Base-by-base conservation (phyloP, 768 basidiomycete genomes). In the Naganishia vaughanmartiniae region DNA sequence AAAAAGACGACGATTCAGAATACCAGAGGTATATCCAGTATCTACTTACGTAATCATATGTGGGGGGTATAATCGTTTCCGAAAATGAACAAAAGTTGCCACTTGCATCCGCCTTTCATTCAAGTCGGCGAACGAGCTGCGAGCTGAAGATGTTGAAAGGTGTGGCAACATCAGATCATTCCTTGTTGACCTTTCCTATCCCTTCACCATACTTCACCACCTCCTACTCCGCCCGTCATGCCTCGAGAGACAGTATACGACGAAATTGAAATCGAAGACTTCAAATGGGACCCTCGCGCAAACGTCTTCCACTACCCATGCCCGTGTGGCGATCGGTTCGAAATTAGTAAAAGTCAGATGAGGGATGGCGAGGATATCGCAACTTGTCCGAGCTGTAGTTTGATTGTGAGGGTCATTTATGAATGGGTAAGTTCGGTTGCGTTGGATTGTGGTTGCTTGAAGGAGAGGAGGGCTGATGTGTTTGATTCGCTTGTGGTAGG, bases 271-370 rank as follows among this genome's bases (percentile, higher is more conserved):
- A 96, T 97, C 66, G 95, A 97, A 78, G 94, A 96, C 77, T 94
- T 96, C 89, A 86, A 83, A 19, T 96, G 92, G 91, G 93, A 95
- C 63, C 72, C 80, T 84, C 85, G 68, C 28, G 87, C 85, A 67
- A 90, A 89, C 78, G 90, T 97, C 5, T 97, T 89, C 77, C 94
- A 98, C 84, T 96, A 94, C 80, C 95, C 94, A 0, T 99, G 93
- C 78, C 94, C 95, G 0, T 98, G 95, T 77, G 95, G 95, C 11
- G 95, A 99, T 83, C 88, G 94, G 51, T 99, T 98, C 83, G 95
- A 98, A 82, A 97, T 98, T 74, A 87, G 90, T 34, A 87, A 89
- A 74, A 83, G 84, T 72, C 93, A 97, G 82, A 87, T 97, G 10
- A 86, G 87, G 54, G 84, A 93, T 74, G 96, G 87, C 67, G 96